Conservation (phyloP, 83 land plant species). For the Picea engelmannii region DNA sequence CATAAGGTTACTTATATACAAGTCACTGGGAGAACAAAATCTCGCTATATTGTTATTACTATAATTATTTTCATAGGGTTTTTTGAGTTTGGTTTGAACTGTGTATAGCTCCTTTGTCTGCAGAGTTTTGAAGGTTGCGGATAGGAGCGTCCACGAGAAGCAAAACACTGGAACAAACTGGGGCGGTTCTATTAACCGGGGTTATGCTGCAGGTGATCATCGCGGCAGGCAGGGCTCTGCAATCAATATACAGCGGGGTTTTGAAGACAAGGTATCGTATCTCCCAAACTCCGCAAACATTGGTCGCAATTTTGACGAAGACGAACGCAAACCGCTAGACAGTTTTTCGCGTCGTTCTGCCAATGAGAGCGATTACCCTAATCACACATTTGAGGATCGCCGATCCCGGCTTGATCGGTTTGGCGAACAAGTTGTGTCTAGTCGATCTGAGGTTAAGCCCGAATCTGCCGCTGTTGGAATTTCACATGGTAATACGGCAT, state of each 20-base stretch:
- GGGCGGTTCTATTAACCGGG: no score
- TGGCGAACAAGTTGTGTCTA: not conserved
- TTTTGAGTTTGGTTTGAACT: no score
- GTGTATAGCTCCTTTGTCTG: no score
- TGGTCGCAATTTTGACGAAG: slow-evolving; percentile 96
- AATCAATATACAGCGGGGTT: slow-evolving; percentile 38
- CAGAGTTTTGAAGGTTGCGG: slow-evolving; percentile 59
- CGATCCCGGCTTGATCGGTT: not conserved
- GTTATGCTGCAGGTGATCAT: slow-evolving; percentile 32
- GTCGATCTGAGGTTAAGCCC: not conserved
- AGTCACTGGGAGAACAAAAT: no score
- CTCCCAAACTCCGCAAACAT: slow-evolving; percentile 57
- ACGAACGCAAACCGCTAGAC: slow-evolving; percentile 93
- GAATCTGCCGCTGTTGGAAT: not conserved
- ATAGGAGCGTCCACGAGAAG: slow-evolving; percentile 65
- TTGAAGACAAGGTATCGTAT: slow-evolving; percentile 72
- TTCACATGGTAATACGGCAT: not conserved
- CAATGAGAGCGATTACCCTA: slow-evolving; percentile 29
- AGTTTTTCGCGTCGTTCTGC: slow-evolving; percentile 38
- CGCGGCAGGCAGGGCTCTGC: slow-evolving; percentile 40
- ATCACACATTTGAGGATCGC: slow-evolving; percentile 16
- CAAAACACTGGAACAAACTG: slow-evolving; percentile 41
- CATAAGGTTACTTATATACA: no score
- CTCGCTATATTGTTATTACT: no score
- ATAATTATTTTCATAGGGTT: no score